phyloP scores from a whole-genome alignment of 805 yeast species.

The Sugiyamaella marilandica region DNA sequence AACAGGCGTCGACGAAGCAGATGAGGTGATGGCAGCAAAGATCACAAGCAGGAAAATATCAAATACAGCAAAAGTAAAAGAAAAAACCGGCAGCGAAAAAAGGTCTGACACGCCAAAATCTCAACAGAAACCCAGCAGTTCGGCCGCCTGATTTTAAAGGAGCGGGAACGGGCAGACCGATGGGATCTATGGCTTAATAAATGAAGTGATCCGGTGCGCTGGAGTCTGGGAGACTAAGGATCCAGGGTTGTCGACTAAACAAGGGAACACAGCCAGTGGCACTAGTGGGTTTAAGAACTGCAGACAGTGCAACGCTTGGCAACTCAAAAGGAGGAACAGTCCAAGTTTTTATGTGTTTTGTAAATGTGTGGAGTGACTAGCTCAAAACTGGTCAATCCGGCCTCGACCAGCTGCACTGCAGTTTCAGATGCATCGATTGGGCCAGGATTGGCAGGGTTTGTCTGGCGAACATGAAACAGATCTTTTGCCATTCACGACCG shows the following conservation, averaged over 20 bases:
- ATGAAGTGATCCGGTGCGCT: background rate
- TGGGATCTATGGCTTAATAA: background rate
- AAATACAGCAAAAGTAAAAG: background rate
- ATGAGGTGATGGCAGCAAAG: background rate
- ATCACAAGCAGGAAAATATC: background rate
- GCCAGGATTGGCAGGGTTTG: background rate
- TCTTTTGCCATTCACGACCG: background rate
- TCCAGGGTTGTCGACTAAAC: background rate
- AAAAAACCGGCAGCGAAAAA: background rate
- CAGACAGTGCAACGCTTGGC: background rate
- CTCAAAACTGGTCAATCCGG: background rate
- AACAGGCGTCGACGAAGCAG: background rate
- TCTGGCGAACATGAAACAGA: background rate
- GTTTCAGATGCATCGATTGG: constrained; percentile 3
- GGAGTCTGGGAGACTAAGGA: background rate
- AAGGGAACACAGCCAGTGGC: background rate
- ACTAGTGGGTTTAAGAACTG: background rate
- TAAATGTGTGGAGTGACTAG: background rate
- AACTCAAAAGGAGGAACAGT: background rate
- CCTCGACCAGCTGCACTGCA: background rate
- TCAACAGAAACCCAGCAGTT: background rate
- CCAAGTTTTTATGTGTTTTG: background rate
- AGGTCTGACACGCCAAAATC: too few species aligned
- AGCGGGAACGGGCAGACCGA: background rate
- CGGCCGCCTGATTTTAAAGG: background rate